Conservation (phyloP, 1,284 basidiomycete genomes). For the Trichosporon sp. region DNA sequence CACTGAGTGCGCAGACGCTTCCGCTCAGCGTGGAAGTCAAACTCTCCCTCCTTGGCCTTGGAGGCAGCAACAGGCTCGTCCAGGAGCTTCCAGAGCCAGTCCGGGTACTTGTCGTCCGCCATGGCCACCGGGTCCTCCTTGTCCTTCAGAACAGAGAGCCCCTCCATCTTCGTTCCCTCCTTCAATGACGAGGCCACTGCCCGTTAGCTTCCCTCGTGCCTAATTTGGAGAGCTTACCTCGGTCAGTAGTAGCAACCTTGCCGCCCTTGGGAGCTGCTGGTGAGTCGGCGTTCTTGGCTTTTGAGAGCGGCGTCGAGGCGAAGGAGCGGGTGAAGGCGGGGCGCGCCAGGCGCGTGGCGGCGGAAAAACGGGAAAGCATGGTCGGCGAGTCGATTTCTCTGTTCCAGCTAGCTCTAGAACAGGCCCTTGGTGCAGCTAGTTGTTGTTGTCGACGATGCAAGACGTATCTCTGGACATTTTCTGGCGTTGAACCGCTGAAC, state of each 20-base stretch:
- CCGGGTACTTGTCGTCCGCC: conserved; percentile 78
- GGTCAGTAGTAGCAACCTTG: conserved; percentile 43
- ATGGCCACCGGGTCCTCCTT: conserved; percentile 73
- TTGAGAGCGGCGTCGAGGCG: background rate
- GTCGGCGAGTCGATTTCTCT: background rate
- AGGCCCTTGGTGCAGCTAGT: background rate
- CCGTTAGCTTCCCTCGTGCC: background rate
- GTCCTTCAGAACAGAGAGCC: conserved; percentile 76
- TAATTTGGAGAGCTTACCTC: conserved; percentile 20
- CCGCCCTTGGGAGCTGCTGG: background rate
- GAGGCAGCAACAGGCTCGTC: conserved; percentile 27
- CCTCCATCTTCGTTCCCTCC: conserved; percentile 66
- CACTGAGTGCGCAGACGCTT: conserved; percentile 41
- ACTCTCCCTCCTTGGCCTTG: conserved; percentile 23
- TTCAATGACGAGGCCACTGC: conserved; percentile 54
- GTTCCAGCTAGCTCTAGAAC: background rate
- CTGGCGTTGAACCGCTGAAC: background rate
- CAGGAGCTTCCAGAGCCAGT: conserved; percentile 81
- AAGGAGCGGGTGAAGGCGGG: background rate
- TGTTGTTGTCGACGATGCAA: background rate
- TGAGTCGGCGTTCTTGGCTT: background rate
- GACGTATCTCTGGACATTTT: background rate
- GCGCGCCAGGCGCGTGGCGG: background rate
- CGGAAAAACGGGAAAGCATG: background rate
- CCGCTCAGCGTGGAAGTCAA: conserved; percentile 40